Percentiles rank a stretch among this genome's conserved stretches.
These are phyloP conservation scores for Agaricales sp. DNA, from an alignment of 1,284 basidiomycete species.

Conservation along the genomic window DNA sequence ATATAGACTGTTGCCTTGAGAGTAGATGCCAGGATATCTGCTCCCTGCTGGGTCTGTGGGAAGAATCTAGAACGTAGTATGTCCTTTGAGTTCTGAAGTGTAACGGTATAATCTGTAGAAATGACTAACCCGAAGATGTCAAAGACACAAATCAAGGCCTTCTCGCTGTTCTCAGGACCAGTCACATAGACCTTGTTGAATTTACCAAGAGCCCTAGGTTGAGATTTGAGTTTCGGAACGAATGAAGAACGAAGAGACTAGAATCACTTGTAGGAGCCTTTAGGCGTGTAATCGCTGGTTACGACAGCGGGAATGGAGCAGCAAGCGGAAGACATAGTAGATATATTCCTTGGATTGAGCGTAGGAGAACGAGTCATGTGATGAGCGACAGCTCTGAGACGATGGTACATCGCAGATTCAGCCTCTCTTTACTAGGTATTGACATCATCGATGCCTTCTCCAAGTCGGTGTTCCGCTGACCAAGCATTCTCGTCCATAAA, in stretches of 20 bases:
- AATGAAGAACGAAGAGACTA: neutral
- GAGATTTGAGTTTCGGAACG: neutral
- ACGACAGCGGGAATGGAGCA: slow-evolving; percentile 53
- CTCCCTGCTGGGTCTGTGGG: slow-evolving; percentile 46
- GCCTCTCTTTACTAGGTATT: slow-evolving; percentile 5
- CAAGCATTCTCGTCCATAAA: too few species aligned
- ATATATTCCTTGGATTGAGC: slow-evolving; percentile 21
- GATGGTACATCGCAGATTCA: neutral
- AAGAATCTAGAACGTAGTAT: slow-evolving; percentile 1
- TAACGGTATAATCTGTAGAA: neutral
- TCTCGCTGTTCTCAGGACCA: slow-evolving; percentile 33
- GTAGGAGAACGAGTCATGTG: neutral
- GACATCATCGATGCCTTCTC: neutral
- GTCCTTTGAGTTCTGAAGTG: too few species aligned
- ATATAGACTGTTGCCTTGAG: slow-evolving; percentile 46
- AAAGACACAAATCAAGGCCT: slow-evolving; percentile 47
- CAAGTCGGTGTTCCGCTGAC: too few species aligned
- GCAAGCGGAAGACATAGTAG: slow-evolving; percentile 34
- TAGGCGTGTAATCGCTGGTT: slow-evolving; percentile 37
- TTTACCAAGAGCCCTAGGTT: slow-evolving; percentile 19
- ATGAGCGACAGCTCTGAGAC: slow-evolving; percentile 4
- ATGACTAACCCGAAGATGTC: slow-evolving; percentile 50
- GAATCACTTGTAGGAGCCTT: slow-evolving; percentile 36
- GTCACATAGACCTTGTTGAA: slow-evolving; percentile 40
- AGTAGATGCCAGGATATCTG: slow-evolving; percentile 46